These are phyloP conservation scores for Lineolata rhizophorae DNA, from an alignment of 495 filamentous ascomycete species.

Conservation along the genomic window DNA sequence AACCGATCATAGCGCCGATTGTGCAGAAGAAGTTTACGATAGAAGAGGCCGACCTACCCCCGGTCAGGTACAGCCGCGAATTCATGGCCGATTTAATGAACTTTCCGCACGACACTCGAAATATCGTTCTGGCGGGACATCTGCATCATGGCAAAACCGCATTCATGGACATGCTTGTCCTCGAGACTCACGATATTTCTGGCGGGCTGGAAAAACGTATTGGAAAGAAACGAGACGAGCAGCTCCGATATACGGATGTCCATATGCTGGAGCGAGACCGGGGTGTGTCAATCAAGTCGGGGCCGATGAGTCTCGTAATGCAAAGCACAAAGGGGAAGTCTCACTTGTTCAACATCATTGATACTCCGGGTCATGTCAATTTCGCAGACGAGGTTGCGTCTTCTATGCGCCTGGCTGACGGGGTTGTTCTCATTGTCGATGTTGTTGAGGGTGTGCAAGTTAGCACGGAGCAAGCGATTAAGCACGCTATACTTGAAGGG, in stretches of 20 bases:
- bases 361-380: slow-evolving; percentile 94
- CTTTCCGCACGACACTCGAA: slow-evolving; percentile 81
- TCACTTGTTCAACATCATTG: slow-evolving; percentile 85
- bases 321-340: slow-evolving; percentile 80
- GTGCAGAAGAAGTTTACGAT: slow-evolving; percentile 89
- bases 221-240: slow-evolving; percentile 69
- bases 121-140: slow-evolving; percentile 79
- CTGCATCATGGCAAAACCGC: slow-evolving; percentile 95
- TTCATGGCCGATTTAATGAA: slow-evolving; percentile 96
- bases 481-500: slow-evolving; percentile 77
- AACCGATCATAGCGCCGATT: slow-evolving; percentile 85
- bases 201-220: slow-evolving; percentile 55
- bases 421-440: slow-evolving; percentile 83
- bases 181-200: slow-evolving; percentile 75
- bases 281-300: slow-evolving; percentile 80
- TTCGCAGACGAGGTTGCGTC: slow-evolving; percentile 94
- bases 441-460: slow-evolving; percentile 96
- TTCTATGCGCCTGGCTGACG: slow-evolving; percentile 69
- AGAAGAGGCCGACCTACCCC: slow-evolving; percentile 75
- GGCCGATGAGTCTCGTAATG: slow-evolving; percentile 84
- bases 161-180: slow-evolving; percentile 93
- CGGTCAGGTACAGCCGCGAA: slow-evolving; percentile 62
- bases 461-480: slow-evolving; percentile 92
- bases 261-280: slow-evolving; percentile 75
- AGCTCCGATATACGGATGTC: slow-evolving; percentile 83